Base-by-base conservation (phyloP, 2,329 filamentous ascomycete genomes). In the Ascosphaera apis region DNA sequence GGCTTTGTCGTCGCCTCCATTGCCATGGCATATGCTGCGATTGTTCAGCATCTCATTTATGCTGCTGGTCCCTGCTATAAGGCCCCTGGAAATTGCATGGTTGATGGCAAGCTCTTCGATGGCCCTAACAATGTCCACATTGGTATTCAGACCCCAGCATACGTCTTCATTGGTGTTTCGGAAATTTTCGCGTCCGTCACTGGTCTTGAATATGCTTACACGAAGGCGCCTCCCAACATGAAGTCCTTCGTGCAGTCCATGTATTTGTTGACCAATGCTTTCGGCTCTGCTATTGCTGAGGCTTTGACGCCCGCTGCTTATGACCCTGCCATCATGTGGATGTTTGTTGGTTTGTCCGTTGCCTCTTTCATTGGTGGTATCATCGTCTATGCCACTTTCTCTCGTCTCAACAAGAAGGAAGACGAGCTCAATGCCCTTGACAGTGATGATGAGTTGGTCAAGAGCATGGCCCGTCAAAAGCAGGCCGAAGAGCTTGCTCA, bases 191-290 rank as follows among this genome's bases (percentile, higher is more conserved):
- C 70, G 33, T 73, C 68, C 8, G 70, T 80, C 41, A 76, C 74
- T 1, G 69, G 69, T 41, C 63, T 77, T 8, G 76, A 81, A 50
- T 79, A 80, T 44, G 75, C 73, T 13, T 80, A 72, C 54, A 77
- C 72, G 47, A 78, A 80, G 53, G 75, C 76, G 0, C 75, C 75
- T 2, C 65, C 66, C 31, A 69, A 62, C 49, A 77, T 80, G 72
- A 68, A 72, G 50, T 69, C 66, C 0, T 69, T 67, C 11, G 64
- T 72, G 18, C 60, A 67, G 45, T 61, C 67, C 0, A 55, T 72
- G 39, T 67, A 61, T 44, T 53, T 72, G 6, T 60, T 72, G 42
- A 71, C 66, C 43, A 68, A 63, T 38, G 68, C 69, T 0, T 57
- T 73, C 41, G 66, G 65, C 3, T 61, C 61, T 27, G 67, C 67